Base-by-base conservation (phyloP, 371 early-diverging fungal genomes). In the Mucor racemosus region DNA sequence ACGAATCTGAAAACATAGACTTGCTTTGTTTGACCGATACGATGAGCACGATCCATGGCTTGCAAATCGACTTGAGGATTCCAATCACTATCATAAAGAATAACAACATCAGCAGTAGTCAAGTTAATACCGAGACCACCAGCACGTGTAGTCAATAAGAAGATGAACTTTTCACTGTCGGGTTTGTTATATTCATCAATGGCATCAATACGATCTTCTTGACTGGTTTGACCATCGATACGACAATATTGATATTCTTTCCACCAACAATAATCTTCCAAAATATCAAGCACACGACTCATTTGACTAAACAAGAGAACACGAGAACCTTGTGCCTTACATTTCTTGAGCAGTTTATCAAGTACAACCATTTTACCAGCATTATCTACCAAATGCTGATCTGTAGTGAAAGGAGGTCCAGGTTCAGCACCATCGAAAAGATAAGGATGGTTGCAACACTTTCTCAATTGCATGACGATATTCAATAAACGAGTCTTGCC, bases 361-460 rank as follows among this genome's bases (percentile, higher is more conserved):
- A 99, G 76, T 0, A 99, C 86, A 6, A 89, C 84, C 95, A 99
- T 93, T 74, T 98, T 97, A 60, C 97, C 98, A 15, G 88, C 78
- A 76, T 98, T 99, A 62, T 94, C 92, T 11, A 99, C 91, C 66
- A 99, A 79, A 77, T 99, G 99, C 75, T 97, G 92, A 62, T 97
- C 99, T 1, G 98, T 98, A 1, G 99, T 98, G 73, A 89, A 99
- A 7, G 99, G 99, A 10, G 99, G 99, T 1, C 90, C 90, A 38
- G 86, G 86, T 69, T 86, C 86, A 15, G 99, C 99, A 34, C 99
- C 99, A 63, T 94, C 96, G 76, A 99, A 98, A 6, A 99, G 88
- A 75, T 99, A 99, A 9, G 99, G 99, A 76, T 99, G 99, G 69
- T 99, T 99, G 76, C 99, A 99, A 79, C 99, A 98, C 76, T 99